Conservation (phyloP, 331 rosid genomes). For the Malus hybrid region DNA sequence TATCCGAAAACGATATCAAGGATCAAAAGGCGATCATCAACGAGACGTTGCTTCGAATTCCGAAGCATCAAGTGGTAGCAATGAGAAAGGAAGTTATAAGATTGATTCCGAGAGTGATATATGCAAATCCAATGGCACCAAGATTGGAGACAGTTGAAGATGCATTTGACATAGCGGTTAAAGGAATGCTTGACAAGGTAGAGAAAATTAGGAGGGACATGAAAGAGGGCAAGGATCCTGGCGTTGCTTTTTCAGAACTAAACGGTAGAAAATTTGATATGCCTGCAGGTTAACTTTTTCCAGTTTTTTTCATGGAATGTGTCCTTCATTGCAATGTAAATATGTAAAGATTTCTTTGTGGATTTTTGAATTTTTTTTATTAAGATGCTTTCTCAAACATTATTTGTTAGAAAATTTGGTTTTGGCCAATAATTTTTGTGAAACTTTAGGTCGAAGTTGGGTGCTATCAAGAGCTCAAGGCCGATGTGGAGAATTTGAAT, state of each 20-base stretch:
- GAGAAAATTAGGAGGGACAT: neutral
- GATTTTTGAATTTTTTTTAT: no score
- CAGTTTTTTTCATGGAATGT: neutral
- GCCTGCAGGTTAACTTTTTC: neutral
- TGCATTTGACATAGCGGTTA: conserved; percentile 50
- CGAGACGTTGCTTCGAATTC: conserved; percentile 23
- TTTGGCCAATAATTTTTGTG: no score
- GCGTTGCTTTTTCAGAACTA: neutral
- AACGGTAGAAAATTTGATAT: conserved; percentile 2
- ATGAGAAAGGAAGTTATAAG: conserved; percentile 42
- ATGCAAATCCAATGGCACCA: conserved; percentile 28
- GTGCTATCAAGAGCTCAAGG: no score
- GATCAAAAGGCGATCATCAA: conserved; percentile 19
- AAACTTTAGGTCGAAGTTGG: no score
- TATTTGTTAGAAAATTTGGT: no score
- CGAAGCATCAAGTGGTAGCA: conserved; percentile 16
- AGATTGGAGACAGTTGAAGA: conserved; percentile 31
- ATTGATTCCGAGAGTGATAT: conserved; percentile 39
- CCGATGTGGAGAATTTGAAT: no score
- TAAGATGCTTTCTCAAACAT: no score
- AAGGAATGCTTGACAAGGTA: conserved; percentile 39
- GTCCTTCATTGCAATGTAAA: no score
- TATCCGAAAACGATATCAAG: conserved; percentile 24
- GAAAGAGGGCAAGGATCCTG: conserved; percentile 4
- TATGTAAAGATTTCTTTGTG: no score